Conservation (phyloP, 73 alveolate genomes). For the Tetrahymena thermophila region DNA sequence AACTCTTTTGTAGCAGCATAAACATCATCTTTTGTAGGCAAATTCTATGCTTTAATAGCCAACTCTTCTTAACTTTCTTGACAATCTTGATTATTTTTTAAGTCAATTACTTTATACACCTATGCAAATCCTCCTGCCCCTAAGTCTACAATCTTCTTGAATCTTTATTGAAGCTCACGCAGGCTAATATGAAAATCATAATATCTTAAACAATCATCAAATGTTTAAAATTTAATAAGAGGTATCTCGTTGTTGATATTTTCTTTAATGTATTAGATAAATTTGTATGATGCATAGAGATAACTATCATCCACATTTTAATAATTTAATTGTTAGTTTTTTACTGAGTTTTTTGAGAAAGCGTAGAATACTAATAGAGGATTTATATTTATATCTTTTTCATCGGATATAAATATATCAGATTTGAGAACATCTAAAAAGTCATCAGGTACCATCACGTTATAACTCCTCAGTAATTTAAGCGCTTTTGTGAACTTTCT, state of each 20-base stretch:
- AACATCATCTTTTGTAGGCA: background rate
- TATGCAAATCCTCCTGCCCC: background rate
- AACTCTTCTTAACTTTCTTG: background rate
- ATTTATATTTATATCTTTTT: background rate
- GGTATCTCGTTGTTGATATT: background rate
- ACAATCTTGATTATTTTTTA: background rate
- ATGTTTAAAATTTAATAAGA: background rate
- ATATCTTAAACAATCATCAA: background rate
- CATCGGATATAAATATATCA: background rate
- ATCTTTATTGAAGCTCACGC: background rate
- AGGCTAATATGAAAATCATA: background rate
- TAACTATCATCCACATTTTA: background rate
- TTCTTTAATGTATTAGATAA: background rate
- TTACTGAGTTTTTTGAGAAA: background rate
- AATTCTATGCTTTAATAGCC: background rate
- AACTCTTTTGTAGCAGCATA: background rate
- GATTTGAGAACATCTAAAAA: background rate
- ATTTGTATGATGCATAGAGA: background rate
- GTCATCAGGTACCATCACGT: background rate
- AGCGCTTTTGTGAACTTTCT: background rate
- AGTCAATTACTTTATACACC: background rate
- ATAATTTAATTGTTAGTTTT: too few relatives aligned
- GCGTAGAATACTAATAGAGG: background rate
- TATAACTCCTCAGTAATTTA: background rate
- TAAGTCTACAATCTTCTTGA: background rate